Base-by-base conservation (phyloP, 345 rosid genomes). In the Abelmoschus esculentus region DNA sequence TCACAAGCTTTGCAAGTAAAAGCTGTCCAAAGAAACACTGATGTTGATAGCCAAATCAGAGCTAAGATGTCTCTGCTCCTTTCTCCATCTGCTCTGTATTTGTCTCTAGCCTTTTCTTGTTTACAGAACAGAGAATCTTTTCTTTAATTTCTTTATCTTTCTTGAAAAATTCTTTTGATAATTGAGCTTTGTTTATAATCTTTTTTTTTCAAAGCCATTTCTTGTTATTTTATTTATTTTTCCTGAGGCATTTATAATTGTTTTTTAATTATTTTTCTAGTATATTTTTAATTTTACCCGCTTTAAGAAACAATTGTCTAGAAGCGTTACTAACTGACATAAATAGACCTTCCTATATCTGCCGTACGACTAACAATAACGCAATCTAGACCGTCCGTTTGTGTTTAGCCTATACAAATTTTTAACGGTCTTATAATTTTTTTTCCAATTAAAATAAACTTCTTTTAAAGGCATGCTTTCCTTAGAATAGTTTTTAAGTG, bases 91-190 rank as follows among this genome's bases (percentile, higher is more conserved):
- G 54, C 77, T 66, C 70, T 76, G 69, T 63, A 66, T 70, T 61
- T 74, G 80, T 79, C 79, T 75, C 69, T 72, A 54, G 74, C 76
- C 62, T 76, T 78, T 72, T n/a, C 54, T 71, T 75, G 31, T 28
- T 44, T 54, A 65, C 70, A 50, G 47, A 58, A 67, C 79, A 61
- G 53, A 63, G 55, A 44, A 64, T 36, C 14, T 56, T 69, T 50
- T 67, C 47, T 50, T 38, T 62, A 5, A 69, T 70, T 36, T 61
- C 6, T 4, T 46, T n/a, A 44, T 57, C 2, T 40, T 42, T 17
- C 40, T 26, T n/a, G 11, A 50, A 0, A 7, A 50, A 50, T 50
- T 50, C 0, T 19, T 40, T 63, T 63, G 15, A 5, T 62, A 62
- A 29, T 36, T 12, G 13, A 10, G 29, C 52, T 17, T 49, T 32